Evolutionary conservation across 2,329 filamentous ascomycete genomes (phyloP).

Genomic region (Delphinella strobiligena): DNA sequence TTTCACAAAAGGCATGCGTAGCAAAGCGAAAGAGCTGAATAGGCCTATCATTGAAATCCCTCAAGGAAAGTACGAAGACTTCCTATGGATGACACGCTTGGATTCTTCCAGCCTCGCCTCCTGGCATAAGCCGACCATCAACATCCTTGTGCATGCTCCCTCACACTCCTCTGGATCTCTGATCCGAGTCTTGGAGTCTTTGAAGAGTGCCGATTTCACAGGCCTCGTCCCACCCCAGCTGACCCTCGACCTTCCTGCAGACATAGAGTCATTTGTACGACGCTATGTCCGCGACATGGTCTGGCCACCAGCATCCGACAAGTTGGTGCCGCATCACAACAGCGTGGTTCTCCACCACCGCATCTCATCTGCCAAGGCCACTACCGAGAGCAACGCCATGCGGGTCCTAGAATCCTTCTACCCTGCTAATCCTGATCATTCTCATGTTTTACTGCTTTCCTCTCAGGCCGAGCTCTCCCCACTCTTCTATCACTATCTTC

Average conservation of each 20-base stretch:
- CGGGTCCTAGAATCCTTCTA: conserved; percentile 82
- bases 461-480: conserved; percentile 69
- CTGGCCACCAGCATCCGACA: conserved; percentile 51
- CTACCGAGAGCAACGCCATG: conserved; percentile 58
- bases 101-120: conserved; percentile 60
- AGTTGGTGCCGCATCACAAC: conserved; percentile 27
- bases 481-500: conserved; percentile 76
- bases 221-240: conserved; percentile 59
- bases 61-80: conserved; percentile 44
- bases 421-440: conserved; percentile 49
- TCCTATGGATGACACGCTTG: conserved; percentile 68
- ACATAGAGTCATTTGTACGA: conserved; percentile 53
- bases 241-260: conserved; percentile 69
- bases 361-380: conserved; percentile 48
- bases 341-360: conserved; percentile 61
- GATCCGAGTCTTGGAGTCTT: conserved; percentile 63
- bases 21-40: conserved; percentile 39
- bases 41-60: conserved; percentile 68
- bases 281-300: conserved; percentile 50
- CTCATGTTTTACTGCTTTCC: conserved; percentile 76
- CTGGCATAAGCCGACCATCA: conserved; percentile 68
- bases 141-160: conserved; percentile 72
- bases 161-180: conserved; percentile 60
- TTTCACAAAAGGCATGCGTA: conserved; percentile 50
- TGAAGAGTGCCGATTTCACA: conserved; percentile 64